phyloP scores from a whole-genome alignment of 371 early-diverging fungal species.

The Syncephalis plumigaleata region DNA sequence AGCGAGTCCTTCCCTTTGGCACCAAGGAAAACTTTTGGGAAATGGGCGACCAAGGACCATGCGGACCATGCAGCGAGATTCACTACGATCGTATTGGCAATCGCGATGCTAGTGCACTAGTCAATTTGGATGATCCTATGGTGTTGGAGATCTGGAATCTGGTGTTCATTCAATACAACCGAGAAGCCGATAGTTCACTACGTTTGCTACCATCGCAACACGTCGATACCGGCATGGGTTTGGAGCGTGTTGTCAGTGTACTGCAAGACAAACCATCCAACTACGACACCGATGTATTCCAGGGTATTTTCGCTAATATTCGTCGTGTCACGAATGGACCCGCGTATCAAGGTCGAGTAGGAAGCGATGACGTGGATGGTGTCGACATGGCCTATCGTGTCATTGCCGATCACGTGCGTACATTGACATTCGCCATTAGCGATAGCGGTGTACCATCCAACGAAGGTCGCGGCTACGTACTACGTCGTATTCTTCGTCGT shows the following conservation, averaged over 20 bases:
- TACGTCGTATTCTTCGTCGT: constrained; percentile 96
- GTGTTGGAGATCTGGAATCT: constrained; percentile 99
- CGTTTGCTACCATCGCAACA: constrained; percentile 90
- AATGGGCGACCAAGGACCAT: constrained; percentile 99
- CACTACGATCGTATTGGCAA: constrained; percentile 98
- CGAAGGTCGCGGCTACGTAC: constrained; percentile 98
- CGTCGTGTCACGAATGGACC: constrained; percentile 74
- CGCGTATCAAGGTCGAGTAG: constrained; percentile 70
- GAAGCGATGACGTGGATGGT: constrained; percentile 83
- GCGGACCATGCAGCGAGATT: constrained; percentile 99
- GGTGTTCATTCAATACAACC: constrained; percentile 99
- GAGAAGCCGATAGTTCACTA: constrained; percentile 84
- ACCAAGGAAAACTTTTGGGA: constrained; percentile 99
- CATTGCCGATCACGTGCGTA: constrained; percentile 97
- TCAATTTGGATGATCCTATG: constrained; percentile 98
- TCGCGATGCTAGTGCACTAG: constrained; percentile 85
- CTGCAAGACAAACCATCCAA: constrained; percentile 95
- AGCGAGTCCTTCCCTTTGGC: constrained; percentile 78
- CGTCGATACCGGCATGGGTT: constrained; percentile 99
- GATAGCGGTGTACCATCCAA: constrained; percentile 95
- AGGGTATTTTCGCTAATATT: constrained; percentile 70
- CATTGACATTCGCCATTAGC: constrained; percentile 93
- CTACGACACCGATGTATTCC: constrained; percentile 96
- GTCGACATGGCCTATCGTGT: constrained; percentile 98
- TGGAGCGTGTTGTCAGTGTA: constrained; percentile 95